Evolutionary conservation across 768 basidiomycete species (phyloP).

Genomic region (Psilocybe azurescens): DNA sequence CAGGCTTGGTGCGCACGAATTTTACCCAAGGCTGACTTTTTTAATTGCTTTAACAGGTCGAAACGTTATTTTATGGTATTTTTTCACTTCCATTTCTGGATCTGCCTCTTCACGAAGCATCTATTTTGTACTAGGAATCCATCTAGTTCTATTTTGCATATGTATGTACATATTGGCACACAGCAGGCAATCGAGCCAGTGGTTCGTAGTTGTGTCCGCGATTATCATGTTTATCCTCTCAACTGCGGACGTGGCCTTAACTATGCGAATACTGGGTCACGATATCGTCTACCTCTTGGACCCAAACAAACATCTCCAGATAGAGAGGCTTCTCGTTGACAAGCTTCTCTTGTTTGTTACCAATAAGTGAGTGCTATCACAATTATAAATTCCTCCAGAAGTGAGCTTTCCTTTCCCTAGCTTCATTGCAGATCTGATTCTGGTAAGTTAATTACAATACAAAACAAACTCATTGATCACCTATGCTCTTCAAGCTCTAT

Average conservation of each 20-base stretch:
- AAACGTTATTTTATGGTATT: neutral
- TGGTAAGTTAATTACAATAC: constrained; percentile 4
- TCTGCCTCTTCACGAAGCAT: neutral
- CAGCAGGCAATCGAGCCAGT: constrained; percentile 4
- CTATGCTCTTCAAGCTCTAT: constrained; percentile 5
- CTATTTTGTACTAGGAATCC: constrained; percentile 1
- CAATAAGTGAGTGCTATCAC: constrained; percentile 13
- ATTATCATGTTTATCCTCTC: constrained; percentile 15
- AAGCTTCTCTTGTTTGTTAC: constrained; percentile 13
- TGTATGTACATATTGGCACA: constrained; percentile 14
- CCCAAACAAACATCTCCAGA: neutral
- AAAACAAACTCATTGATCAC: constrained; percentile 3
- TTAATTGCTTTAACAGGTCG: neutral
- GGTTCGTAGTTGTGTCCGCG: constrained; percentile 12
- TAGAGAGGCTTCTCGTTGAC: neutral
- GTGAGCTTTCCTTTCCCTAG: neutral
- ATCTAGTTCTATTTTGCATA: constrained; percentile 12
- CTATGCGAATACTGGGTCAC: constrained; percentile 6
- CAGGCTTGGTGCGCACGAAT: neutral
- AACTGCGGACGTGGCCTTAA: constrained; percentile 13
- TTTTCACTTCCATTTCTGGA: neutral
- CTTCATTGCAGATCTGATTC: constrained; percentile 14
- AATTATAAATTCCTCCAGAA: neutral
- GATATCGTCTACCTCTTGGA: constrained; percentile 7
- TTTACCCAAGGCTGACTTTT: neutral